These are phyloP conservation scores for Dactylellina parvicollis DNA, from an alignment of 2,329 filamentous ascomycete genomes.

Conservation along the genomic window DNA sequence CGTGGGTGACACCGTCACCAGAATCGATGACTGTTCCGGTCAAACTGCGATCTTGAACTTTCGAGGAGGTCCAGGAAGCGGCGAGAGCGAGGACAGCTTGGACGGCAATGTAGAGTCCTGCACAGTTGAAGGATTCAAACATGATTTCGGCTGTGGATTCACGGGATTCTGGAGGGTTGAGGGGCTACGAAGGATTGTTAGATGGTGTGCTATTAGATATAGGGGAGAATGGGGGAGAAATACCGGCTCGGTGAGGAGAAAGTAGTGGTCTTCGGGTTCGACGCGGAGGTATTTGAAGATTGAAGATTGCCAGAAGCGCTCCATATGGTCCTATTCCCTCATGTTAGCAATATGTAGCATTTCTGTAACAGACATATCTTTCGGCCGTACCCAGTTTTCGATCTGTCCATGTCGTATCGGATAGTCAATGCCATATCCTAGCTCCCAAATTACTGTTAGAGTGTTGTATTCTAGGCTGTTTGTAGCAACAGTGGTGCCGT, in stretches of 20 bases:
- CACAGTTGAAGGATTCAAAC: slow-evolving; percentile 99
- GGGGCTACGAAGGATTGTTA: slow-evolving; percentile 69
- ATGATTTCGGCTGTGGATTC: slow-evolving; percentile 99
- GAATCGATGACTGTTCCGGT: slow-evolving; percentile 99
- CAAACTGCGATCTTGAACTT: slow-evolving; percentile 93
- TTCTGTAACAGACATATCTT: too few relatives aligned
- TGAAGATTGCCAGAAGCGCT: slow-evolving; percentile 99
- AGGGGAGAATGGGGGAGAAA: slow-evolving; percentile 59
- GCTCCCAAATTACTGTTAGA: neutral
- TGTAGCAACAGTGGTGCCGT: slow-evolving; percentile 57
- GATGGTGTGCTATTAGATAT: neutral
- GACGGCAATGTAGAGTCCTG: slow-evolving; percentile 97
- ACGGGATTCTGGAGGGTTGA: slow-evolving; percentile 98
- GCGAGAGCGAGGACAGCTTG: slow-evolving; percentile 96
- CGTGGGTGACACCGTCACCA: slow-evolving; percentile 97
- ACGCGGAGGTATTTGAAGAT: slow-evolving; percentile 99
- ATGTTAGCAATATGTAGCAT: neutral
- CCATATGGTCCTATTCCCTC: slow-evolving; percentile 85
- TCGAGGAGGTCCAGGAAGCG: slow-evolving; percentile 97
- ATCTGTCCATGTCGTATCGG: slow-evolving; percentile 98
- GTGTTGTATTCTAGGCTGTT: neutral
- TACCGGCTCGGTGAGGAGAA: slow-evolving; percentile 96
- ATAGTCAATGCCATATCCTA: slow-evolving; percentile 95
- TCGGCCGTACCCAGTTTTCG: slow-evolving; percentile 86
- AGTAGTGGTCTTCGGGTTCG: slow-evolving; percentile 98